Evolutionary conservation across 1,139 yeast genomes (phyloP).

Genomic region (Starmera stellimalicola): DNA sequence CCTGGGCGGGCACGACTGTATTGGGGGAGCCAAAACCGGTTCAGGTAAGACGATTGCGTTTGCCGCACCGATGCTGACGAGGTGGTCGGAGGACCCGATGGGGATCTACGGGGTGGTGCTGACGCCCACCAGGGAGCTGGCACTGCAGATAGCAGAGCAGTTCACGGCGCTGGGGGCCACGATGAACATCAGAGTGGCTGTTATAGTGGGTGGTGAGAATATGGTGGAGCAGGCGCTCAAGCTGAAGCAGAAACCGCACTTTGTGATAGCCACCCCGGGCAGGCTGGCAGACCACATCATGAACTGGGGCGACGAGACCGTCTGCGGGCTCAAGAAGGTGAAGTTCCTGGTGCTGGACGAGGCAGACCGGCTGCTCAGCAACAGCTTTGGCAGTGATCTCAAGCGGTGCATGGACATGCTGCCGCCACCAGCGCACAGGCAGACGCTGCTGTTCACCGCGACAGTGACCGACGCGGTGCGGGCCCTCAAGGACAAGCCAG

Average conservation of each 20-base stretch:
- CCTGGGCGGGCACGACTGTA: slow-evolving; percentile 76
- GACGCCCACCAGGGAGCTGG: slow-evolving; percentile 94
- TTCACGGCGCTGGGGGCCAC: slow-evolving; percentile 86
- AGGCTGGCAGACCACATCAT: slow-evolving; percentile 88
- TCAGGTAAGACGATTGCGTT: slow-evolving; percentile 97
- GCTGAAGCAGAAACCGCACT: slow-evolving; percentile 79
- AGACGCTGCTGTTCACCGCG: slow-evolving; percentile 88
- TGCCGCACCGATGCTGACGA: slow-evolving; percentile 90
- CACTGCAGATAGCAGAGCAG: slow-evolving; percentile 95
- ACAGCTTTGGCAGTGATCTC: slow-evolving; percentile 75
- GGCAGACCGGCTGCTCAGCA: slow-evolving; percentile 84
- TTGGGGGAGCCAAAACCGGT: slow-evolving; percentile 98
- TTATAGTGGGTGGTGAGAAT: slow-evolving; percentile 93
- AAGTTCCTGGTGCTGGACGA: slow-evolving; percentile 86
- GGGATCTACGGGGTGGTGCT: slow-evolving; percentile 85
- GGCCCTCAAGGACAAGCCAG: slow-evolving; percentile 62
- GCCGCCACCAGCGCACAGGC: slow-evolving; percentile 66
- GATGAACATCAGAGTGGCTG: slow-evolving; percentile 72
- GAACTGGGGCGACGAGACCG: slow-evolving; percentile 83
- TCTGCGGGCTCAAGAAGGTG: slow-evolving; percentile 67
- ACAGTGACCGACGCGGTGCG: slow-evolving; percentile 92
- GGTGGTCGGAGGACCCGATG: slow-evolving; percentile 91
- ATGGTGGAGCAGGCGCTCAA: slow-evolving; percentile 79
- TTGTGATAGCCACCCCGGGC: slow-evolving; percentile 96
- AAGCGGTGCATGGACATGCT: slow-evolving; percentile 60